Conservation (phyloP, 345 rosid species). For the Melaleuca alternifolia region DNA sequence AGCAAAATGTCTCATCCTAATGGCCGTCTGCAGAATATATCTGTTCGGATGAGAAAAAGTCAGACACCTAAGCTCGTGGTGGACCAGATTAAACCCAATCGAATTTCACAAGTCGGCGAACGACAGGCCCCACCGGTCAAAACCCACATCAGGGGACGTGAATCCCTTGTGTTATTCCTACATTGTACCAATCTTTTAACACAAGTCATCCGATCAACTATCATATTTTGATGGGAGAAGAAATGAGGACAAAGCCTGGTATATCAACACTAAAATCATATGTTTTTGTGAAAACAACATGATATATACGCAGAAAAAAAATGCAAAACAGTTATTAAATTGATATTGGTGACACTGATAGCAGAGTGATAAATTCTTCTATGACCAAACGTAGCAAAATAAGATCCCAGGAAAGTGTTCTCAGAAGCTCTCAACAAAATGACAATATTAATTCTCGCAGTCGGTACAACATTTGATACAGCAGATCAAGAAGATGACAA, state of each 20-base stretch:
- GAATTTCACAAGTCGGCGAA: not conserved
- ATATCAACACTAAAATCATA: not conserved
- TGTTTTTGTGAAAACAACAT: not conserved
- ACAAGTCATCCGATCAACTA: not conserved
- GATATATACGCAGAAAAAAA: not conserved
- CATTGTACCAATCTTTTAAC: not conserved
- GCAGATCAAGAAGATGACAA: not conserved
- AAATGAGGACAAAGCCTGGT: not conserved
- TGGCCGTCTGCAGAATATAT: not conserved
- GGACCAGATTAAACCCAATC: not conserved
- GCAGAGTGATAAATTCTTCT: not conserved
- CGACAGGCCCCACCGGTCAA: not conserved
- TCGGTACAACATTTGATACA: not conserved
- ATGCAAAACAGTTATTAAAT: not conserved
- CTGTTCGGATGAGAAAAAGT: not conserved
- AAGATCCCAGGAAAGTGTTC: not conserved
- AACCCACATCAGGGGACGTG: not conserved
- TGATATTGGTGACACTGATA: not conserved
- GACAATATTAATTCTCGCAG: not conserved
- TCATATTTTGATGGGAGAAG: not conserved
- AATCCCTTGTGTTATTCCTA: not conserved
- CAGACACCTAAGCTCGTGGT: not conserved
- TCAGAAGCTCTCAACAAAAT: not conserved
- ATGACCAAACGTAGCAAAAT: not conserved
- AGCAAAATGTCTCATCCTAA: not conserved